phyloP scores from a whole-genome alignment of 1,284 basidiomycete genomes.

The Ustilago sp. region DNA sequence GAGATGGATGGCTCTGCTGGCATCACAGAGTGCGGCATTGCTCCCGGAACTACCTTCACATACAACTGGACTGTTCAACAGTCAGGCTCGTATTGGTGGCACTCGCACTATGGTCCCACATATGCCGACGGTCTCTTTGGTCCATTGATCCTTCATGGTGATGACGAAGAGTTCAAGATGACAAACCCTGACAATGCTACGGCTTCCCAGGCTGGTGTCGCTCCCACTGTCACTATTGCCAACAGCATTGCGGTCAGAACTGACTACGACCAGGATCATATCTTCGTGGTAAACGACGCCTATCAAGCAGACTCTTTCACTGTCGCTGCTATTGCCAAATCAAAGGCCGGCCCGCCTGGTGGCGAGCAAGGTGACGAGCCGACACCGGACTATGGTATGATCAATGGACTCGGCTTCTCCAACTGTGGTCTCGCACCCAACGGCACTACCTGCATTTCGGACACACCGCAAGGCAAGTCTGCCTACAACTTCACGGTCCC shows the following conservation, averaged over 20 bases:
- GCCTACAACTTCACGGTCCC: slow-evolving; percentile 55
- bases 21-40: slow-evolving; percentile 67
- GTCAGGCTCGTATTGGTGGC: slow-evolving; percentile 72
- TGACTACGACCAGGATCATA: slow-evolving; percentile 61
- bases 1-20: slow-evolving; percentile 59
- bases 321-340: slow-evolving; percentile 53
- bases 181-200: slow-evolving; percentile 23
- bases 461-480: slow-evolving; percentile 23
- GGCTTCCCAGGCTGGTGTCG: slow-evolving; percentile 4
- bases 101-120: slow-evolving; percentile 60
- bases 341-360: slow-evolving; percentile 42
- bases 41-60: slow-evolving; percentile 46
- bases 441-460: slow-evolving; percentile 47
- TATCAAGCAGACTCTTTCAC: slow-evolving; percentile 57
- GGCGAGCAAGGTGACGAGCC: slow-evolving; percentile 56
- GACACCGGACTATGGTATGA: slow-evolving; percentile 71
- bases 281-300: slow-evolving; percentile 58
- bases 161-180: slow-evolving; percentile 55
- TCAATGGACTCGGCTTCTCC: slow-evolving; percentile 72
- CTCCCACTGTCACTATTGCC: slow-evolving; percentile 7
- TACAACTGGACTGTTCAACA: slow-evolving; percentile 63
- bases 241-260: slow-evolving; percentile 41
- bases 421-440: slow-evolving; percentile 64
- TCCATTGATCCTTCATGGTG: slow-evolving; percentile 67
- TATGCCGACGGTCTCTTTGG: slow-evolving; percentile 64